These are phyloP conservation scores for Trypanosoma rangeli DNA, from an alignment of 208 protist genomes.

Conservation along the genomic window DNA sequence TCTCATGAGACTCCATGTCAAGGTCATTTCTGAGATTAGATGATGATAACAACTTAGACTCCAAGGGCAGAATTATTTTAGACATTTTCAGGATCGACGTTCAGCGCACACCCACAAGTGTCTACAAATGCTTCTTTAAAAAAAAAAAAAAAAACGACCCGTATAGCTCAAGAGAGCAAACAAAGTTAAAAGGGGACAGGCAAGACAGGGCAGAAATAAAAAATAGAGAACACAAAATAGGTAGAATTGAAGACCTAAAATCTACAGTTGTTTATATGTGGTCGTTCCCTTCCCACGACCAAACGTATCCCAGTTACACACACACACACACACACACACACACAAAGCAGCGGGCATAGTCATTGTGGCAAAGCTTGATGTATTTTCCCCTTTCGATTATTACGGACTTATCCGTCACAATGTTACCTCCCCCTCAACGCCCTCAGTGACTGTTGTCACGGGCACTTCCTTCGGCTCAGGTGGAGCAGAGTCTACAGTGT, in stretches of 20 bases:
- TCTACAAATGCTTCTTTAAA: background rate
- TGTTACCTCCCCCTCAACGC: background rate
- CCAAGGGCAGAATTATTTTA: background rate
- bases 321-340: background rate
- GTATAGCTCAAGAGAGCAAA: background rate
- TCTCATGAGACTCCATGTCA: background rate
- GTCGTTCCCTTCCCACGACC: too few relatives aligned
- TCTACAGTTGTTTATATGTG: too few relatives aligned
- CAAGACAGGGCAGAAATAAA: background rate
- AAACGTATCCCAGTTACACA: too few relatives aligned
- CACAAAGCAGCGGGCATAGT: background rate
- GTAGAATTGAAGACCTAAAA: too few relatives aligned
- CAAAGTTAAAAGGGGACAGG: background rate
- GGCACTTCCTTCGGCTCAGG: background rate
- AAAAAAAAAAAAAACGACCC: constrained; percentile 5
- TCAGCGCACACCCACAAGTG: background rate
- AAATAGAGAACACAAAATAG: too few relatives aligned
- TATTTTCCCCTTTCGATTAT: background rate
- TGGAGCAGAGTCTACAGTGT: background rate
- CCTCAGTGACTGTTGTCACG: background rate
- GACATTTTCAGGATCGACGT: background rate
- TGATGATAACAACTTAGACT: background rate
- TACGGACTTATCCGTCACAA: background rate
- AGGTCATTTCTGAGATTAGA: background rate
- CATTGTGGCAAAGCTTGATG: background rate